A percentile compares a stretch with the other conserved stretches of the same genome.
Evolutionary conservation across 768 basidiomycete genomes (phyloP).

Genomic region (Boletus tylopilopsis): DNA sequence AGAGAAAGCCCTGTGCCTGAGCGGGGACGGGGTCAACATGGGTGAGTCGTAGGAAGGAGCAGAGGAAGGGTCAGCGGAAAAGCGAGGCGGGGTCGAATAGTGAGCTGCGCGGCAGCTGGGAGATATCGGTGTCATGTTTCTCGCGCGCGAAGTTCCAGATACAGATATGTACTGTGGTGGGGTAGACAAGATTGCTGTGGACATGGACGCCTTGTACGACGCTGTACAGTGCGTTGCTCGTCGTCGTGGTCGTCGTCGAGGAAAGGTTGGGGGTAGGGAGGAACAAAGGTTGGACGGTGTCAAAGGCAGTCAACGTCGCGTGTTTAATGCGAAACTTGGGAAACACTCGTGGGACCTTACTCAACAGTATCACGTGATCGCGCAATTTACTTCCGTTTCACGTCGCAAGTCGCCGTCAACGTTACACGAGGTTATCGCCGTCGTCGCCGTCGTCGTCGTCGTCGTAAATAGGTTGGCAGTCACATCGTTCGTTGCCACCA

Average conservation of each 20-base stretch:
- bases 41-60: constrained; percentile 47
- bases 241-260: constrained; percentile 21
- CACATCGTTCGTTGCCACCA: neutral
- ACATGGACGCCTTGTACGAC: constrained; percentile 20
- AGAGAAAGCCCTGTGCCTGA: constrained; percentile 43
- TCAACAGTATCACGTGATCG: constrained; percentile 36
- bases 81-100: constrained; percentile 34
- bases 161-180: constrained; percentile 35
- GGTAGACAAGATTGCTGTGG: constrained; percentile 27
- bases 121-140: constrained; percentile 29
- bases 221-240: constrained; percentile 11
- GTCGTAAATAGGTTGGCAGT: no score
- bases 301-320: constrained; percentile 13
- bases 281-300: constrained; percentile 15
- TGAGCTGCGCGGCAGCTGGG: constrained; percentile 31
- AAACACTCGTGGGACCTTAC: constrained; percentile 28
- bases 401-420: constrained; percentile 22
- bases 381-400: constrained; percentile 21
- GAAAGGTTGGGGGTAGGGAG: no score
- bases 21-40: constrained; percentile 64
- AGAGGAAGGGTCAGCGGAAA: constrained; percentile 18
- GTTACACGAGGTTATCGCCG: constrained; percentile 35
- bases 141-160: constrained; percentile 30
- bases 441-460: no score
- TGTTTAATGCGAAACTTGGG: constrained; percentile 27